These are phyloP conservation scores for Aureococcus anophagefferens DNA, from an alignment of 108 stramenopile genomes.

Conservation along the genomic window DNA sequence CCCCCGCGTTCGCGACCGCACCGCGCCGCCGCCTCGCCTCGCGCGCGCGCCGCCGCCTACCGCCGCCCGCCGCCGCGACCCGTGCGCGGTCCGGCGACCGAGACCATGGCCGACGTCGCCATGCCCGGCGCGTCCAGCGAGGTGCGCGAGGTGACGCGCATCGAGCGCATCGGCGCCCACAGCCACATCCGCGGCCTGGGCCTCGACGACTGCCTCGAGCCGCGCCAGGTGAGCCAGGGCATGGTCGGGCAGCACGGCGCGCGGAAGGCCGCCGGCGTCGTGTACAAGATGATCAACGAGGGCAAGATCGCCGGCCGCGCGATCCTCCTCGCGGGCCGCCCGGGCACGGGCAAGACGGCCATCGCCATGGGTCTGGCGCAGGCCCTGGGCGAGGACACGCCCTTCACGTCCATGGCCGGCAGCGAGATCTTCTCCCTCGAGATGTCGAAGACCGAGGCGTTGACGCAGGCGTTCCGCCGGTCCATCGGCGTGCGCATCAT, in stretches of 20 bases:
- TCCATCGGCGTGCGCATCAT: conserved; percentile 86
- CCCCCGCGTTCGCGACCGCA: too few relatives aligned
- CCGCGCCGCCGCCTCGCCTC: too few relatives aligned
- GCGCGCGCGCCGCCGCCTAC: too few relatives aligned
- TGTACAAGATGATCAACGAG: conserved; percentile 68
- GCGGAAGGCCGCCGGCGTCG: conserved; percentile 64
- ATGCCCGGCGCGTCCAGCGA: not conserved
- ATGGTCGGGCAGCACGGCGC: conserved; percentile 70
- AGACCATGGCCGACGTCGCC: not conserved
- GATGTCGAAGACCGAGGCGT: conserved; percentile 96
- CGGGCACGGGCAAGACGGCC: conserved; percentile 83
- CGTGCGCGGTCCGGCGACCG: too few relatives aligned
- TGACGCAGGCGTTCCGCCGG: conserved; percentile 94
- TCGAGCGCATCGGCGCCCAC: conserved; percentile 98
- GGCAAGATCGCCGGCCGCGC: conserved; percentile 77
- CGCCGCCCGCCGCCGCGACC: too few relatives aligned
- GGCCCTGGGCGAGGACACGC: conserved; percentile 81
- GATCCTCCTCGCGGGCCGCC: conserved; percentile 77
- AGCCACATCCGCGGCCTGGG: conserved; percentile 97
- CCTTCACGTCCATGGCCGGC: conserved; percentile 91
- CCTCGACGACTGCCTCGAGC: conserved; percentile 87
- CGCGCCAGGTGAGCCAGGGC: conserved; percentile 67
- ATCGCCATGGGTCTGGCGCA: conserved; percentile 82
- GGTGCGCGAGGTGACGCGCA: conserved; percentile 74
- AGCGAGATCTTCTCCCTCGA: conserved; percentile 94